Percentiles rank a stretch among this genome's conserved stretches.
phyloP scores from a whole-genome alignment of 257 asterid genomes.

The Galeopsis tetrahit region DNA sequence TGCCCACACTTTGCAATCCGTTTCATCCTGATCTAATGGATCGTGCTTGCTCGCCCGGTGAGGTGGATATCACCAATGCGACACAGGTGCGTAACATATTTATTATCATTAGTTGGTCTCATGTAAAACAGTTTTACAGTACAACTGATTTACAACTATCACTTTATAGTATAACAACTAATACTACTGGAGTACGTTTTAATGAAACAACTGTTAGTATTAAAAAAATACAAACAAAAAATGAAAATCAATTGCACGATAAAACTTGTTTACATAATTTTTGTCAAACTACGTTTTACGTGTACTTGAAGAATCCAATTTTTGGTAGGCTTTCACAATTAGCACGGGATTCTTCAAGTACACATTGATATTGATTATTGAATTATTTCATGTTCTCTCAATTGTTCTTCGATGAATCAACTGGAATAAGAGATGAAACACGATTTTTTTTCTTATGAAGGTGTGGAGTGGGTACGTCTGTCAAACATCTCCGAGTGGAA shows the following conservation, averaged over 20 bases:
- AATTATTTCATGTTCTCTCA: no score
- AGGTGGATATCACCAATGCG: slow-evolving; percentile 73
- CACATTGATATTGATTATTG: neutral
- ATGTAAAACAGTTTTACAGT: no score
- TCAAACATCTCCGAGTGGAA: slow-evolving; percentile 58
- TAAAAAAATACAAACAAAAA: no score
- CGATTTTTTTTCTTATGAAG: slow-evolving; percentile 36
- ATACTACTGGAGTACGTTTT: no score
- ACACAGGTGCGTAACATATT: slow-evolving; percentile 57
- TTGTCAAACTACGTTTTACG: neutral
- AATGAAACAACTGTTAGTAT: no score
- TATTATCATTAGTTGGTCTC: neutral
- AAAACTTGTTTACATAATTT: no score
- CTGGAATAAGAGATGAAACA: neutral
- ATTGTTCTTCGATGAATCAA: no score
- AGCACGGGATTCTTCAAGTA: neutral
- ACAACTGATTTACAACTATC: no score
- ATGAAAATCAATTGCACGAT: no score
- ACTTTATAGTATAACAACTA: no score
- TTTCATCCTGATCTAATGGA: slow-evolving; percentile 62
- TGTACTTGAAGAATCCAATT: neutral
- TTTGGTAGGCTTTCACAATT: neutral
- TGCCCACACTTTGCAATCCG: slow-evolving; percentile 87
- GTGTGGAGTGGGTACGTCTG: slow-evolving; percentile 78
- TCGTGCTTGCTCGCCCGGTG: slow-evolving; percentile 63